Conservation (phyloP, 768 basidiomycete species). For the Leccinum rimulosum region DNA sequence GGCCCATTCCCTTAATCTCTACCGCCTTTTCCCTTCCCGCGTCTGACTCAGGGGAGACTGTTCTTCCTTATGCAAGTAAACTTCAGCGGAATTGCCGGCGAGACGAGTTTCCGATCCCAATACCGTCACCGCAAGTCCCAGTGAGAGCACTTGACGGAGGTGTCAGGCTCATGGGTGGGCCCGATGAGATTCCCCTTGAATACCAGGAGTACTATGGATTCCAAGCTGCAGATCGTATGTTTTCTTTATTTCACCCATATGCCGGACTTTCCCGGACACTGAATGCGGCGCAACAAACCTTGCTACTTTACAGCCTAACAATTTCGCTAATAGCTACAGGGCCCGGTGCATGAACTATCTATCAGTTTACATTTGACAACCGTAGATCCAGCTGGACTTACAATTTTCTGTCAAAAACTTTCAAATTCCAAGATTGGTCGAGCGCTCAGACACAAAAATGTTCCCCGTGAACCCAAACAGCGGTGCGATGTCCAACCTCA, state of each 20-base stretch:
- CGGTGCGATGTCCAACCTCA: neutral
- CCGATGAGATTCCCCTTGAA: slow-evolving; percentile 1
- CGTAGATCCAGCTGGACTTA: neutral
- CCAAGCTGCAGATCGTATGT: neutral
- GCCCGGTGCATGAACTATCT: too few relatives aligned
- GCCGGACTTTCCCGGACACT: neutral
- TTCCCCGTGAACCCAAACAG: too few relatives aligned
- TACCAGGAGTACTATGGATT: slow-evolving; percentile 1
- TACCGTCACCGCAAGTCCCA: neutral
- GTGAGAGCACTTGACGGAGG: slow-evolving; percentile 5
- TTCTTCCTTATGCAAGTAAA: neutral
- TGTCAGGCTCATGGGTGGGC: neutral
- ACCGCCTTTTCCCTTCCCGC: too few relatives aligned
- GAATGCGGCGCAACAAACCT: neutral
- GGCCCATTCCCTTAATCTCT: neutral
- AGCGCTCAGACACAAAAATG: neutral
- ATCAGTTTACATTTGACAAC: neutral
- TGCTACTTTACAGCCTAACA: neutral
- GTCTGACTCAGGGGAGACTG: neutral
- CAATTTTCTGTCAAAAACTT: neutral
- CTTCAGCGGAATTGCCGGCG: neutral
- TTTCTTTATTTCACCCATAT: neutral
- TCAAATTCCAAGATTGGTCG: neutral
- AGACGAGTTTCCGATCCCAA: neutral
- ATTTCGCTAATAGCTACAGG: neutral